Evolutionary conservation across 192 early-diverging fungal genomes (phyloP).

Genomic region (Podila horticola): DNA sequence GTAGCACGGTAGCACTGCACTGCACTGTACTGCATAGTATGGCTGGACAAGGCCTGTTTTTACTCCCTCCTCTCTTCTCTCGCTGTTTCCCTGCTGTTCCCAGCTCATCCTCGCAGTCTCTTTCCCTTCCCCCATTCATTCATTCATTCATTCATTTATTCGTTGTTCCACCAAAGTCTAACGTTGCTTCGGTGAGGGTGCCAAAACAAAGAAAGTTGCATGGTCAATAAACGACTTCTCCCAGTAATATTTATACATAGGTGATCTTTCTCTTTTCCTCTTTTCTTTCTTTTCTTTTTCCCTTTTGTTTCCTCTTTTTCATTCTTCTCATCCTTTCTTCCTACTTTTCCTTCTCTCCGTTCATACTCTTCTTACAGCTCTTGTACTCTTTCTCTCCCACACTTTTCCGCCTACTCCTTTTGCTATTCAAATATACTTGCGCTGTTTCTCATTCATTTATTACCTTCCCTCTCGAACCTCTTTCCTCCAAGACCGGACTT

Average conservation of each 20-base stretch:
- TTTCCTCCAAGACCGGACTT: not conserved
- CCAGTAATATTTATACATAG: not conserved
- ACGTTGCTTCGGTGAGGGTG: not conserved
- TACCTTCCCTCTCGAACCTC: not conserved
- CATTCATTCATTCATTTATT: not conserved
- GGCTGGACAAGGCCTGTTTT: no score
- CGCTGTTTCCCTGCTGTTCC: not conserved
- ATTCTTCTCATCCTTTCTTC: not conserved
- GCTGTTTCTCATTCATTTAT: conserved; percentile 1
- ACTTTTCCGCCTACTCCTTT: not conserved
- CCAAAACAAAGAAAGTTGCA: no score
- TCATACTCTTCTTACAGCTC: not conserved
- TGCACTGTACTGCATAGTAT: no score
- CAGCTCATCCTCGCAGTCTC: not conserved
- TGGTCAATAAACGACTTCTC: not conserved
- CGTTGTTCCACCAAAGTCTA: not conserved
- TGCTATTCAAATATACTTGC: not conserved
- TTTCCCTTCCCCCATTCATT: not conserved
- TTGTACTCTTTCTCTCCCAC: not conserved
- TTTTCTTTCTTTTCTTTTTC: not conserved
- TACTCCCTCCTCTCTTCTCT: not conserved
- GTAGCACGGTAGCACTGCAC: no score
- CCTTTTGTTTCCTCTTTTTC: not conserved
- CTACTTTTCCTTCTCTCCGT: not conserved
- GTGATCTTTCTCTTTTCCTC: not conserved